Evolutionary conservation across 345 rosid genomes (phyloP).

Genomic region (Rhodomyrtus tomentosa): DNA sequence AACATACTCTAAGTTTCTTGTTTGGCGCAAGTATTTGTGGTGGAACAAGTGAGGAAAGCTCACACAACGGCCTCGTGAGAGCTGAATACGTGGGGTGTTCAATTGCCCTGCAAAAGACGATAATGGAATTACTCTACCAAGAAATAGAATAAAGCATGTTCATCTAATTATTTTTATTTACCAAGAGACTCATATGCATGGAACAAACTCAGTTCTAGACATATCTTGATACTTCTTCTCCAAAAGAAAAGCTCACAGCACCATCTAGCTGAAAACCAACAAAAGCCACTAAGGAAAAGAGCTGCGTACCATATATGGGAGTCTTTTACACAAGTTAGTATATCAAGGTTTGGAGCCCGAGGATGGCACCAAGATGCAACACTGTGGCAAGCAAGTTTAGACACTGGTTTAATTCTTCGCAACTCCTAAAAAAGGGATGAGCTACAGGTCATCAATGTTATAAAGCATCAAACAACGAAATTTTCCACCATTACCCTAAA

Average conservation of each 20-base stretch:
- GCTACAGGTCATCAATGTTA: neutral
- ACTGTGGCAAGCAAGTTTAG: constrained; percentile 92
- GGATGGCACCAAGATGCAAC: constrained; percentile 99
- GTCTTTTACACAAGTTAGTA: constrained; percentile 93
- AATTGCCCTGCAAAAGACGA: constrained; percentile 65
- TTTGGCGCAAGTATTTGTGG: constrained; percentile 78
- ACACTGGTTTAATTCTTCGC: constrained; percentile 93
- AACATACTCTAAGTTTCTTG: constrained; percentile 88
- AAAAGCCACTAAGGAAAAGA: neutral
- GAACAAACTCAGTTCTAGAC: neutral
- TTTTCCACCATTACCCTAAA: neutral
- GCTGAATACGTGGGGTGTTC: constrained; percentile 98
- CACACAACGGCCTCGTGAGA: constrained; percentile 93
- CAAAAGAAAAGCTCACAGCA: neutral
- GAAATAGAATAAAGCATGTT: neutral
- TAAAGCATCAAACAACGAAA: neutral
- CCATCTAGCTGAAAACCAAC: neutral
- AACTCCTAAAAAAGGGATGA: constrained; percentile 51
- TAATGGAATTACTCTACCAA: neutral
- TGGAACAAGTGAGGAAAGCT: constrained; percentile 85
- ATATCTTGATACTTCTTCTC: neutral
- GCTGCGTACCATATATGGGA: constrained; percentile 82
- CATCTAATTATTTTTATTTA: neutral
- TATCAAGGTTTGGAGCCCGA: constrained; percentile 97
- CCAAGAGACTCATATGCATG: neutral